Evolutionary conservation across 768 basidiomycete species (phyloP), one percentile per base, ranked within the genome.

Genomic region (Paxillus rubicundulus): DNA sequence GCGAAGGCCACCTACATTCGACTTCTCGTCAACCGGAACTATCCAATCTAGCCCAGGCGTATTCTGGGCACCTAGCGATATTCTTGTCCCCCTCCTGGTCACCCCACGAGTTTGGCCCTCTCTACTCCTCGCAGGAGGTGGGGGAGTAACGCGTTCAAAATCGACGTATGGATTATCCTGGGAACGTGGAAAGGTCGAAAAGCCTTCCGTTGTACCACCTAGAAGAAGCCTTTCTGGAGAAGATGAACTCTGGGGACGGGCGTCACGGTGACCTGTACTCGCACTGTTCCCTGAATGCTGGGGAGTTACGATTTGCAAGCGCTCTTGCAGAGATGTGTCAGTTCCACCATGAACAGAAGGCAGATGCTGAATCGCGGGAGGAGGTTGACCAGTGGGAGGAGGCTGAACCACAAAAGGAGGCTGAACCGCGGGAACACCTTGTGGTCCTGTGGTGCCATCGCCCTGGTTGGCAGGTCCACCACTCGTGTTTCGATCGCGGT

Each of bases 11-110:
- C 68, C 45, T 40, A 66, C 68, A 3, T 14, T 32, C 4, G 10
- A 9, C 46, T 58, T 70, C 16, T 49, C 54, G 4, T 67, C 34
- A 21, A 63, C 39, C 1, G 68, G 68, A 5, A 69, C 60, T 43
- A 69, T 65, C 55, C 56, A 60, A 44, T 69, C 68, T 9, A 69
- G 27, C 2, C 46, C 60, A 14, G 58, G 50, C 9, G n/a, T 3
- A 14, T 44, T 44, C 6, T 4, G 36, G 21, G 44, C 41, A 4
- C 20, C 17, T 9, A 9, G 5, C 9, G 47, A 43, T 3, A 36
- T 38, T n/a, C 54, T 54, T 14, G n/a, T 0, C 10, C 0, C 14
- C 18, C 48, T 61, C 12, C 52, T 58, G 4, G 61, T 47, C 16
- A 56, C 21, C 12, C 43, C 9, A 34, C 57, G 67, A 4, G 36